These are phyloP conservation scores for Sporobolomyces roseus DNA, from an alignment of 768 basidiomycete genomes.

Conservation along the genomic window DNA sequence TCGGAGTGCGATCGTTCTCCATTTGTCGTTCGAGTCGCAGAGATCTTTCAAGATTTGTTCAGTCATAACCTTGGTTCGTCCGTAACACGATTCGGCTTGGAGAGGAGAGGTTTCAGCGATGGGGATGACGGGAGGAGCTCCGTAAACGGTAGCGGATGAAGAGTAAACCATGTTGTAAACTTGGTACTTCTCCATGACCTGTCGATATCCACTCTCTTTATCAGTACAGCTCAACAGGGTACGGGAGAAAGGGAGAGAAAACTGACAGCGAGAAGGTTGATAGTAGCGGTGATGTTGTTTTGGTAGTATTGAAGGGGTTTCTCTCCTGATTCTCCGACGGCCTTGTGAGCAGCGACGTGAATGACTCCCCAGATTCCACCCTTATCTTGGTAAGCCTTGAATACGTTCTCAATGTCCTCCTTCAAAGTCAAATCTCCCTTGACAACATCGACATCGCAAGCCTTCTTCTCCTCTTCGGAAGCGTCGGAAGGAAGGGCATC, in stretches of 20 bases:
- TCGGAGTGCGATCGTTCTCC: slow-evolving; percentile 79
- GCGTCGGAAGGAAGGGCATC: slow-evolving; percentile 65
- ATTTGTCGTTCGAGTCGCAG: slow-evolving; percentile 69
- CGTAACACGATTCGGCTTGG: slow-evolving; percentile 86
- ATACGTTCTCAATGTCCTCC: slow-evolving; percentile 69
- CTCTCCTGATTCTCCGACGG: slow-evolving; percentile 93
- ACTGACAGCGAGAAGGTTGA: slow-evolving; percentile 63
- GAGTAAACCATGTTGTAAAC: slow-evolving; percentile 90
- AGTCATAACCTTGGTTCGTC: slow-evolving; percentile 90
- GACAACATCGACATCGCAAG: slow-evolving; percentile 66
- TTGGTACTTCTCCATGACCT: slow-evolving; percentile 78
- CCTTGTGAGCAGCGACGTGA: slow-evolving; percentile 95
- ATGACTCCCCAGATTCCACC: slow-evolving; percentile 95
- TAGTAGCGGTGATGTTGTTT: slow-evolving; percentile 86
- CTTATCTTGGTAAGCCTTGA: slow-evolving; percentile 70
- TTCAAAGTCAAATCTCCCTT: slow-evolving; percentile 70
- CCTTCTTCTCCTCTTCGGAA: slow-evolving; percentile 65
- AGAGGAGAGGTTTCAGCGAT: slow-evolving; percentile 88
- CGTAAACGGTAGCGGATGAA: slow-evolving; percentile 96
- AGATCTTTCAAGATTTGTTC: slow-evolving; percentile 86
- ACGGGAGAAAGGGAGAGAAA: not conserved
- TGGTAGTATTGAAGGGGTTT: slow-evolving; percentile 87
- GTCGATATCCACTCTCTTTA: slow-evolving; percentile 47
- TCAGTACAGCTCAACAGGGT: too few relatives aligned
- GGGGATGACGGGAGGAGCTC: slow-evolving; percentile 83